Base-by-base conservation (phyloP, 768 basidiomycete species). In the Thelephora aurantiotincta region DNA sequence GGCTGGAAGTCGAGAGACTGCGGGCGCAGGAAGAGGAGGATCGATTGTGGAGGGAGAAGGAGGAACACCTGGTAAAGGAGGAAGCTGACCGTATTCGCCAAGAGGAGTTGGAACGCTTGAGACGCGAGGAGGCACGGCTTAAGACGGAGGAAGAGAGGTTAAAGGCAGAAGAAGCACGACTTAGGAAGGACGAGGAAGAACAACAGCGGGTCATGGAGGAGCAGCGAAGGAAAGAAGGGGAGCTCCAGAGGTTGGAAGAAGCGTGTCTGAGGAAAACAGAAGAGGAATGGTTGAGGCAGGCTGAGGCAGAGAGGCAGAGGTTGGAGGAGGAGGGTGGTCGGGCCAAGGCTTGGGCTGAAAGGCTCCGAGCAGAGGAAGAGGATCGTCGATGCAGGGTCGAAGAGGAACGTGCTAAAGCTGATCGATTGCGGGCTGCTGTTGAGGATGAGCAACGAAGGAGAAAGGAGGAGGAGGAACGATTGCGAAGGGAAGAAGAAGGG, bases 21-120 rank as follows among this genome's bases (percentile, higher is more conserved):
- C 38, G 66, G 70, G 49, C 55, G 61, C 12, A 36, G 41, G 60
- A 58, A 23, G 52, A 50, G 48, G 66, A 65, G 35, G 51, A 44
- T n/a, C 45, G 36, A 3, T 54, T 57, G 42, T 51, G 50, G 48
- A 52, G 51, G 22, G 55, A 57, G 44, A 51, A 51, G 11, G 56
- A 58, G 61, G 62, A 45, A 61, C 59, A 55, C 33, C 51, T 57
- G 44, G 60, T 54, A 42, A 50, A 49, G 38, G 55, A 51, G 50
- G 50, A 51, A 20, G 41, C 5, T 23, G 49, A 30, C 16, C 26
- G 20, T 35, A 22, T 22, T 41, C 37, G 20, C 16, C 37, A 22
- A 11, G 37, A 41, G 37, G 16, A 22, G 7, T 11, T 41, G 20
- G 37, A 51, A 22, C 20, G 43, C 22, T 47, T 48, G 22, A 44